phyloP scores from a whole-genome alignment of 768 basidiomycete genomes.

The Lentinula boryana region DNA sequence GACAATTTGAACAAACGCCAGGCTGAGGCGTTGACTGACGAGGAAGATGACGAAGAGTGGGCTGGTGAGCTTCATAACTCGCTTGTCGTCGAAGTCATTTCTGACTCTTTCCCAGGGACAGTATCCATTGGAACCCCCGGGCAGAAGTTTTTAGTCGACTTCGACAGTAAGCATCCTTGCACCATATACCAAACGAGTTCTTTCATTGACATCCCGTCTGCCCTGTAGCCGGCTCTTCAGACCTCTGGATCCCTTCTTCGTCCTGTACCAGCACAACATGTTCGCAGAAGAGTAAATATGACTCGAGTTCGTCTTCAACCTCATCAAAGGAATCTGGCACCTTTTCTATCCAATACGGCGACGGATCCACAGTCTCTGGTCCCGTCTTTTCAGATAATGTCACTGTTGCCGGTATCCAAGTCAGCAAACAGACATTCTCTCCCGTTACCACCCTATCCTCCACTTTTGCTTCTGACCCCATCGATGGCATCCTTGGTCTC shows the following conservation, averaged over 20 bases:
- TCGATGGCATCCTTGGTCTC: slow-evolving; percentile 25
- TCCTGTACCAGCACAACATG: slow-evolving; percentile 23
- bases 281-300: slow-evolving; percentile 22
- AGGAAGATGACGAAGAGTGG: slow-evolving; percentile 31
- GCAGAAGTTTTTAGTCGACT: slow-evolving; percentile 32
- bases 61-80: slow-evolving; percentile 22
- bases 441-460: slow-evolving; percentile 27
- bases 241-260: slow-evolving; percentile 30
- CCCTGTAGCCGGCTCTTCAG: slow-evolving; percentile 21
- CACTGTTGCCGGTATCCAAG: slow-evolving; percentile 14
- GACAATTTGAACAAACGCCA: slow-evolving; percentile 24
- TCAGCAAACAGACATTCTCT: slow-evolving; percentile 23
- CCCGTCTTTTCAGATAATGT: slow-evolving; percentile 33
- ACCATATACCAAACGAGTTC: not conserved
- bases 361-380: slow-evolving; percentile 35
- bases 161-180: slow-evolving; percentile 26
- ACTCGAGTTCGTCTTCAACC: slow-evolving; percentile 23
- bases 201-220: not conserved
- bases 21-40: slow-evolving; percentile 26
- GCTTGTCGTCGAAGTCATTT: no score
- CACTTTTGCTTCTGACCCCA: slow-evolving; percentile 17
- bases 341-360: slow-evolving; percentile 37
- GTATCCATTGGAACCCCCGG: slow-evolving; percentile 33
- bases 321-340: slow-evolving; percentile 19
- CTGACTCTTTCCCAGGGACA: slow-evolving; percentile 17